Conservation (phyloP, 2,329 filamentous ascomycete species). For the Tolypocladium nubicola region DNA sequence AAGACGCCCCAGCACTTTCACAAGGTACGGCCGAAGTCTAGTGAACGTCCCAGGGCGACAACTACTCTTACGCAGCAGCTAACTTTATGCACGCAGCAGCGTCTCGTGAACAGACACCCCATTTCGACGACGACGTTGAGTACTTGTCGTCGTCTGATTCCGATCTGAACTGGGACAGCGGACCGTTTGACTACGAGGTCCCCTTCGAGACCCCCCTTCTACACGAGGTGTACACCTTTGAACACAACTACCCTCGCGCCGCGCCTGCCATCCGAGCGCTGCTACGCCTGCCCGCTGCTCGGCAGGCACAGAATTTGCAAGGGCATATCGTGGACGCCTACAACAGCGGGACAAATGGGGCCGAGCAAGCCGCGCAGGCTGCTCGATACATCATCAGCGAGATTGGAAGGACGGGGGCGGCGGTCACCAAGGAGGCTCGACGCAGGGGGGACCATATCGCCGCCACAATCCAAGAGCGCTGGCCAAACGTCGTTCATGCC, state of each 20-base stretch:
- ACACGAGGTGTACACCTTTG: background rate
- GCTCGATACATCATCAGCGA: background rate
- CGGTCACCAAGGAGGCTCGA: background rate
- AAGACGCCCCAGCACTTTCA: no score
- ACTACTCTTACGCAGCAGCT: no score
- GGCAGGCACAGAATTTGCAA: background rate
- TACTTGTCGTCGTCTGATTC: background rate
- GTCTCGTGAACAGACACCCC: background rate
- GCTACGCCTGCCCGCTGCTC: background rate
- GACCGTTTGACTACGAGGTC: conserved; percentile 2
- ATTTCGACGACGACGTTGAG: conserved; percentile 2
- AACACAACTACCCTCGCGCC: background rate
- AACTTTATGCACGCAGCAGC: no score
- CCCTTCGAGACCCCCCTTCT: conserved; percentile 1
- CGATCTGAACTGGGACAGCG: conserved; percentile 1
- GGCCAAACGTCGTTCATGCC: background rate
- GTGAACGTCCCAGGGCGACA: no score
- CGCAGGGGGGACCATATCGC: background rate
- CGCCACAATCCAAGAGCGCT: background rate
- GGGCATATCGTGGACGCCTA: background rate
- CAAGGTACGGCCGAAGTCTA: no score
- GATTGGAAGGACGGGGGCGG: background rate
- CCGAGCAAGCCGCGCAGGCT: background rate
- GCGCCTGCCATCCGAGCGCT: background rate
- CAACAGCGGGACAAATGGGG: background rate